A percentile compares a stretch with the other conserved stretches of the same genome.
These are phyloP conservation scores for Corynascus novoguineensis DNA, from an alignment of 495 filamentous ascomycete genomes.

Conservation along the genomic window DNA sequence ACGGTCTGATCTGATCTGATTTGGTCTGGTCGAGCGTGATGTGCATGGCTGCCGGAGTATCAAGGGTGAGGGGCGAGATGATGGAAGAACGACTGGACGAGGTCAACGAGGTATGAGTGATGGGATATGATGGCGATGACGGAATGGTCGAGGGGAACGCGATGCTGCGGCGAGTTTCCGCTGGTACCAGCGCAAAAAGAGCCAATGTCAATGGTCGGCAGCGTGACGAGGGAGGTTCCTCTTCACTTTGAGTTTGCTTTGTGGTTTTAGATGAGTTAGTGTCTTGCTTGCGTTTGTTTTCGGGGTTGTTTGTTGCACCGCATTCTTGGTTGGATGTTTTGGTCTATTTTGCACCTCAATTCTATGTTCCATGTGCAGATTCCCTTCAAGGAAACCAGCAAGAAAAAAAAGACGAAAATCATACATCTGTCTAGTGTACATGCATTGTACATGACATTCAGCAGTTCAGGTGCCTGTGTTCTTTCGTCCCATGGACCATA, in stretches of 20 bases:
- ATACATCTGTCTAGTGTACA: too few relatives aligned
- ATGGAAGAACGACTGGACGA: conserved; percentile 2
- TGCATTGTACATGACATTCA: not conserved
- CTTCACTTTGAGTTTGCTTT: conserved; percentile 4
- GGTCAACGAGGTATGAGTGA: conserved; percentile 10
- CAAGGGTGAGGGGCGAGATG: conserved; percentile 1
- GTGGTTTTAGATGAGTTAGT: conserved; percentile 13
- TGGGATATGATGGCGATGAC: conserved; percentile 7
- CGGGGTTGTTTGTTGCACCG: conserved; percentile 3
- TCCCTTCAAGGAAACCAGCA: not conserved
- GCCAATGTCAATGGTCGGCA: not conserved
- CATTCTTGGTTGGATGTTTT: conserved; percentile 6
- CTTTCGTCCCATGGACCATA: too few relatives aligned
- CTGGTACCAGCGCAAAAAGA: conserved; percentile 13
- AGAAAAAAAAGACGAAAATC: not conserved
- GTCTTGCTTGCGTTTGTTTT: not conserved
- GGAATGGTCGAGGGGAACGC: not conserved
- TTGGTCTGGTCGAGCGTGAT: conserved; percentile 6
- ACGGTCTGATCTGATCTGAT: not conserved
- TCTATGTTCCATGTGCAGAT: conserved; percentile 8
- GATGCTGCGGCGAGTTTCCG: not conserved
- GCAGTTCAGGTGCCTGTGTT: too few relatives aligned
- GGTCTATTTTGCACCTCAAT: not conserved
- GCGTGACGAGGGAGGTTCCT: conserved; percentile 9
- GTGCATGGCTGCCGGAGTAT: conserved; percentile 20